Evolutionary conservation across 2,329 filamentous ascomycete species (phyloP), one percentile per base, ranked within the genome.

Genomic region (Pyrenophora graminea): DNA sequence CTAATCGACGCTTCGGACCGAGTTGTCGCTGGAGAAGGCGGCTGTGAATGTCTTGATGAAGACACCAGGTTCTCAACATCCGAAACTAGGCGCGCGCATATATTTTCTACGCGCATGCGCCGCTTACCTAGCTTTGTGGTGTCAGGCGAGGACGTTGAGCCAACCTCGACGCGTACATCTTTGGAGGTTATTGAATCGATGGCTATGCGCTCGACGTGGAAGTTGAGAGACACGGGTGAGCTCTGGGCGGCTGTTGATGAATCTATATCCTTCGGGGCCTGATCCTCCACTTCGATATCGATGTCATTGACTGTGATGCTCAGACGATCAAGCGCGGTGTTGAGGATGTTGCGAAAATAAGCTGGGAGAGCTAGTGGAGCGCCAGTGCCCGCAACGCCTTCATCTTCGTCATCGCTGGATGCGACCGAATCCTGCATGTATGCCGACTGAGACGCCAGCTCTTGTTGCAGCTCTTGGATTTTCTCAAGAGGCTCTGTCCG

Each of bases 311-410:
- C 84, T 42, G 77, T 79, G 21, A 93, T 75, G 66, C 89, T 83
- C 48, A 87, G 79, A 39, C 89, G 82, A 71, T 94, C 88, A 21
- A 88, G 76, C 41, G 92, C 84, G 25, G 88, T 88, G 59, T 91
- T 86, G 5, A 93, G 72, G 58, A 91, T 90, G 58, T 82, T 83
- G 36, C 86, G 83, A 39, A 94, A 75, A 57, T 91, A 90, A 0
- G 77, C 78, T 5, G 89, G 89, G 4, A 93, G 76, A 1, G 85
- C 85, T 27, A 91, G 75, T 1, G 84, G 76, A 58, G 88, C 83
- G 1, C 89, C 89, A 18, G 87, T 90, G n/a, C 89, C 89, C 4
- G 84, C 71, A 8, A 79, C 70, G 12, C 76, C 72, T 32, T 86
- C 85, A 4, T 87, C 84, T 56, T 80, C 81, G 61, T 87, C 82